A percentile compares a stretch with the other conserved stretches of the same genome.
These are phyloP conservation scores for Trichoderma koningii DNA, from an alignment of 2,329 filamentous ascomycete species.

Conservation along the genomic window DNA sequence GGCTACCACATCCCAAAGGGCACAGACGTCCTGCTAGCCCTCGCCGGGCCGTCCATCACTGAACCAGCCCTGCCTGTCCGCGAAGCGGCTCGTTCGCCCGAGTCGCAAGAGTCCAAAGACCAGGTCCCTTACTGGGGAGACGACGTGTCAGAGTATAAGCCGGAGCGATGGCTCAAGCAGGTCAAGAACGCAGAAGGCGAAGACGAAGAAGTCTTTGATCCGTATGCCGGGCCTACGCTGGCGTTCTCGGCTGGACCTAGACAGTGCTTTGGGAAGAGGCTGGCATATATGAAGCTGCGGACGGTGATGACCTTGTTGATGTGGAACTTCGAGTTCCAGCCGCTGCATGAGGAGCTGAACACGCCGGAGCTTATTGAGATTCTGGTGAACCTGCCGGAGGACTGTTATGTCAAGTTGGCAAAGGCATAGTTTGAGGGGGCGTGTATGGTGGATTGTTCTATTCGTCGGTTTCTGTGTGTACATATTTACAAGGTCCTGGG, in stretches of 20 bases:
- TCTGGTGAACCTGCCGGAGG: slow-evolving; percentile 35
- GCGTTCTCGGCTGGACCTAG: slow-evolving; percentile 43
- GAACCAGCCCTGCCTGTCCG: slow-evolving; percentile 35
- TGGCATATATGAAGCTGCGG: slow-evolving; percentile 43
- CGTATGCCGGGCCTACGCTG: slow-evolving; percentile 40
- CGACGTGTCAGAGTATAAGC: slow-evolving; percentile 39
- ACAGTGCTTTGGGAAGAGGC: slow-evolving; percentile 43
- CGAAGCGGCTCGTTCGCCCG: slow-evolving; percentile 36
- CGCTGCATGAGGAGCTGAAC: slow-evolving; percentile 29
- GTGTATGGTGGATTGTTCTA: neutral
- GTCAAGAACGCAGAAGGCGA: slow-evolving; percentile 25
- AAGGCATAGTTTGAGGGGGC: slow-evolving; percentile 5
- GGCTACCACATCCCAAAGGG: slow-evolving; percentile 41
- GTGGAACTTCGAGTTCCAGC: slow-evolving; percentile 43
- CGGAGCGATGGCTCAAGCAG: slow-evolving; percentile 43
- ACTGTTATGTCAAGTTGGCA: slow-evolving; percentile 35
- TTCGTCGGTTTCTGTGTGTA: neutral
- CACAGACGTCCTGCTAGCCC: slow-evolving; percentile 37
- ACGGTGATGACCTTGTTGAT: slow-evolving; percentile 42
- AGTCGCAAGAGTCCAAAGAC: slow-evolving; percentile 33
- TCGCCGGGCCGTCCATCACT: slow-evolving; percentile 37
- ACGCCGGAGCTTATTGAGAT: slow-evolving; percentile 31
- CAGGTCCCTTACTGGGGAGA: slow-evolving; percentile 38
- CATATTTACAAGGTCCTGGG: neutral
- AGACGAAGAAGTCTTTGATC: slow-evolving; percentile 35